Conservation (phyloP, 768 basidiomycete species). For the Hypsizygus marmoreus region DNA sequence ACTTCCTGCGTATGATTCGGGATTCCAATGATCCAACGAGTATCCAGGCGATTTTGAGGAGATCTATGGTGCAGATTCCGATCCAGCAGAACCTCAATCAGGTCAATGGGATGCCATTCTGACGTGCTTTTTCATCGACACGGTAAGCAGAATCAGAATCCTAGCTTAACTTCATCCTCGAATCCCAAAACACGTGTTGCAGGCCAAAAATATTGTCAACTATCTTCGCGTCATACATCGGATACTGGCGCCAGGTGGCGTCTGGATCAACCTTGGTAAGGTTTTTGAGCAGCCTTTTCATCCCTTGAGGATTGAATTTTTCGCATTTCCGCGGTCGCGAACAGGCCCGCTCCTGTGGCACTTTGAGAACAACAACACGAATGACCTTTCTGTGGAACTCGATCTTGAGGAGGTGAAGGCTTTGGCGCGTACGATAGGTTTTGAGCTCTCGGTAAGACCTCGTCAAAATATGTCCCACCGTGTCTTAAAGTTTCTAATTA, state of each 20-base stretch:
- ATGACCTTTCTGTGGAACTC: slow-evolving; percentile 84
- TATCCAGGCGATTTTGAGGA: slow-evolving; percentile 86
- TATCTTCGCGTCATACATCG: slow-evolving; percentile 86
- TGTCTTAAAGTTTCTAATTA: not conserved
- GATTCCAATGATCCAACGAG: slow-evolving; percentile 5
- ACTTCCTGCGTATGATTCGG: not conserved
- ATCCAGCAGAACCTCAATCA: slow-evolving; percentile 63
- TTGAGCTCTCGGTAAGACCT: slow-evolving; percentile 72
- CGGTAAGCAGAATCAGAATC: slow-evolving; percentile 43
- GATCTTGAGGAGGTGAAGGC: slow-evolving; percentile 87
- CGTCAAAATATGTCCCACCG: slow-evolving; percentile 2
- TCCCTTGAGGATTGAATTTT: not conserved
- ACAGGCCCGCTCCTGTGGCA: slow-evolving; percentile 95
- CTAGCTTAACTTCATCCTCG: not conserved
- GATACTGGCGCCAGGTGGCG: slow-evolving; percentile 81
- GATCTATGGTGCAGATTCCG: slow-evolving; percentile 69
- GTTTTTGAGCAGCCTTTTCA: not conserved
- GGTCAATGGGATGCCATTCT: slow-evolving; percentile 88
- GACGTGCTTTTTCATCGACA: slow-evolving; percentile 98
- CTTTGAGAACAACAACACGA: slow-evolving; percentile 84
- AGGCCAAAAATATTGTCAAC: slow-evolving; percentile 92
- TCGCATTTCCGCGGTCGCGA: not conserved
- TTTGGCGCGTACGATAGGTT: slow-evolving; percentile 74
- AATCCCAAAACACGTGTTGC: not conserved
- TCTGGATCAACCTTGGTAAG: slow-evolving; percentile 89